A percentile compares a stretch with the other conserved stretches of the same genome.
Conservation (phyloP, 129 eudicot species). For the Sambucus nigra region DNA sequence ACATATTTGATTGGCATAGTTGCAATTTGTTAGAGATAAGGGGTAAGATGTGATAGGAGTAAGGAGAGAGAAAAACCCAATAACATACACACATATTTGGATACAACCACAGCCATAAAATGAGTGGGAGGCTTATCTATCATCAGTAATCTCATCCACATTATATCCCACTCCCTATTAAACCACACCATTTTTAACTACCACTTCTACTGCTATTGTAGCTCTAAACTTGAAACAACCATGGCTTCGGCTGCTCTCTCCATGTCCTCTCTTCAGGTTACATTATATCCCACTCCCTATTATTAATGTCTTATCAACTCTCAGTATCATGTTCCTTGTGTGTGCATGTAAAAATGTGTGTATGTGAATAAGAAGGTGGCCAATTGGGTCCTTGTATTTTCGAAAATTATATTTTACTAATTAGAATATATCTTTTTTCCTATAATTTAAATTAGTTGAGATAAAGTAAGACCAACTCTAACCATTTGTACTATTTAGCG, state of each 20-base stretch:
- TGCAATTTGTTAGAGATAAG: neutral
- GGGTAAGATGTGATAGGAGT: slow-evolving; percentile 14
- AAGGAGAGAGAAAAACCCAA: slow-evolving; percentile 17
- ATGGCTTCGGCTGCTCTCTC: slow-evolving; percentile 69
- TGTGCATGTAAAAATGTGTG: too few species aligned
- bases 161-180: slow-evolving; percentile 14
- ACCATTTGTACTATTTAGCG: too few species aligned
- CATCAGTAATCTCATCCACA: slow-evolving; percentile 61
- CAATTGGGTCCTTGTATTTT: too few species aligned
- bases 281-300: neutral
- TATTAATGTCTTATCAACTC: too few species aligned
- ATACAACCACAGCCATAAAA: slow-evolving; percentile 65
- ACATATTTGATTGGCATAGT: neutral
- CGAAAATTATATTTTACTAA: too few species aligned
- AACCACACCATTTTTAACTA: neutral
- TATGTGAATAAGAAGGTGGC: too few species aligned
- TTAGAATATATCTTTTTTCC: too few species aligned
- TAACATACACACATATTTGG: slow-evolving; percentile 21
- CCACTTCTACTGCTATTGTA: slow-evolving; percentile 1
- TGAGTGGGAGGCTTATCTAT: slow-evolving; percentile 52
- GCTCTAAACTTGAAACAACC: slow-evolving; percentile 2
- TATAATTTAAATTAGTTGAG: too few species aligned
- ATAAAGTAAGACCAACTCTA: too few species aligned
- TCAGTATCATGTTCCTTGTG: too few species aligned
- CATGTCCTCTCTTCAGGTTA: slow-evolving; percentile 60